Percentiles rank a stretch among this genome's conserved stretches.
Evolutionary conservation across 2,329 filamentous ascomycete genomes (phyloP).

Genomic region (Neonectria punicea): DNA sequence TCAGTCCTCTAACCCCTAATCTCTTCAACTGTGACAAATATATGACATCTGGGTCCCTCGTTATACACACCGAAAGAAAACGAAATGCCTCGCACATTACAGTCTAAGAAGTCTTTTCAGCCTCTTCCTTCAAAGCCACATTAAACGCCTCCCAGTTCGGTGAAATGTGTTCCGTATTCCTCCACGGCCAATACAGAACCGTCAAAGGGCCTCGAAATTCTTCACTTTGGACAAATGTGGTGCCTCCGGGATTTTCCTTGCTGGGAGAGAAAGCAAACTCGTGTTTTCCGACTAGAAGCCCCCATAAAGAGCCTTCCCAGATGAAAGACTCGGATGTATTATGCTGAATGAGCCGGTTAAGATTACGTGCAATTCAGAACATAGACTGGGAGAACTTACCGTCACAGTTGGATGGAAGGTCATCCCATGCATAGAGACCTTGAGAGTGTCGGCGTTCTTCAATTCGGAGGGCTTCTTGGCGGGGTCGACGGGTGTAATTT

Average conservation of each 20-base stretch:
- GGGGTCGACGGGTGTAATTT: slow-evolving; percentile 7
- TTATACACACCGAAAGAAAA: not conserved
- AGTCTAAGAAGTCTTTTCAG: slow-evolving; percentile 4
- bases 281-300: slow-evolving; percentile 17
- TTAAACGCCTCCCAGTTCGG: slow-evolving; percentile 29
- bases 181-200: slow-evolving; percentile 23
- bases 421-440: slow-evolving; percentile 27
- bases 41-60: not conserved
- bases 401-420: slow-evolving; percentile 17
- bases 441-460: slow-evolving; percentile 18
- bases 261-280: slow-evolving; percentile 29
- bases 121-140: slow-evolving; percentile 24
- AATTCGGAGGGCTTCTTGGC: slow-evolving; percentile 15
- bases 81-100: not conserved
- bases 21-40: not conserved
- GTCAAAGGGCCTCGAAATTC: slow-evolving; percentile 19
- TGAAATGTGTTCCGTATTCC: slow-evolving; percentile 14
- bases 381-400: slow-evolving; percentile 2
- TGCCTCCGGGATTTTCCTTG: slow-evolving; percentile 24
- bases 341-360: not conserved
- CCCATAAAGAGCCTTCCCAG: slow-evolving; percentile 26
- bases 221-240: slow-evolving; percentile 29
- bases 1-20: no score
- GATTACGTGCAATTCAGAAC: not conserved
- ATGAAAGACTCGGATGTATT: slow-evolving; percentile 20